Evolutionary conservation across 176 grass and related monocot genomes (phyloP).

Genomic region (Zoysia pacifica): DNA sequence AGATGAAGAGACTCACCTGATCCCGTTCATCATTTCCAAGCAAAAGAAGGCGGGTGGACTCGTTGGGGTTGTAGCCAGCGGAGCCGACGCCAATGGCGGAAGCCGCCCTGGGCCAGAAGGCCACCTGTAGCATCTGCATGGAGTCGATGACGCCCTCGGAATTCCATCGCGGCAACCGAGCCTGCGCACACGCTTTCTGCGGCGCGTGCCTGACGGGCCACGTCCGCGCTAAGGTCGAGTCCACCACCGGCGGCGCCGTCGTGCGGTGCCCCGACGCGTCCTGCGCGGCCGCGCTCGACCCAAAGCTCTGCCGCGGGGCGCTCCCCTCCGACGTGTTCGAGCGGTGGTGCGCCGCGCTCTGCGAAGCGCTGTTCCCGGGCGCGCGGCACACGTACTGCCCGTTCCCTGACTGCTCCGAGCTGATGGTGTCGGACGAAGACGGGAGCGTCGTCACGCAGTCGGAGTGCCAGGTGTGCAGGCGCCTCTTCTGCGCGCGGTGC

Average conservation of each 20-base stretch:
- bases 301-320: slow-evolving; percentile 37
- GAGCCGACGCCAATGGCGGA: neutral
- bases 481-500: slow-evolving; percentile 62
- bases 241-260: slow-evolving; percentile 25
- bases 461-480: slow-evolving; percentile 60
- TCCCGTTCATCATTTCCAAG: too few species aligned
- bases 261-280: slow-evolving; percentile 58
- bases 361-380: slow-evolving; percentile 47
- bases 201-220: slow-evolving; percentile 43
- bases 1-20: too few species aligned
- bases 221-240: slow-evolving; percentile 55
- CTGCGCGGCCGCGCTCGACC: slow-evolving; percentile 43
- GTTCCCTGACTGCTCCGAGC: slow-evolving; percentile 63
- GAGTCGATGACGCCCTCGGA: slow-evolving; percentile 31
- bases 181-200: slow-evolving; percentile 71
- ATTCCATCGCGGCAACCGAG: slow-evolving; percentile 20
- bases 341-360: slow-evolving; percentile 52
- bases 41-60: too few species aligned
- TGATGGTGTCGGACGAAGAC: slow-evolving; percentile 45
- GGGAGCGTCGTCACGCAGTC: neutral
- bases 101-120: neutral
- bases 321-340: slow-evolving; percentile 42
- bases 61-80: neutral
- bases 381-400: slow-evolving; percentile 56
- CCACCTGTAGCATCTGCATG: slow-evolving; percentile 73